phyloP scores from a whole-genome alignment of 2,329 filamentous ascomycete species.

The Magnaporthales sp. region DNA sequence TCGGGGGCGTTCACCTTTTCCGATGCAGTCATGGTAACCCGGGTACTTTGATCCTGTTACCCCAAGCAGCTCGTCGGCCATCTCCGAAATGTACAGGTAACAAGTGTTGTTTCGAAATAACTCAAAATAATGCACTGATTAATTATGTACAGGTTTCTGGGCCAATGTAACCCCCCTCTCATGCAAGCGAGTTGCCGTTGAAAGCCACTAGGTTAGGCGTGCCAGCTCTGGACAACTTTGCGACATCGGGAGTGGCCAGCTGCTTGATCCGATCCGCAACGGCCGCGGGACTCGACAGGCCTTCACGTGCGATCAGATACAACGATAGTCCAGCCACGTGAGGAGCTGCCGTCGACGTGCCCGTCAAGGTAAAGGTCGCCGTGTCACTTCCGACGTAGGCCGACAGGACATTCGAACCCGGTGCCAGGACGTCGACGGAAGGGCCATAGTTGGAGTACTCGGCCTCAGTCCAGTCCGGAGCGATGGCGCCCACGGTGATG shows the following conservation, averaged over 20 bases:
- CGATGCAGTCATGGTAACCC: not conserved
- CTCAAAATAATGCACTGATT: not conserved
- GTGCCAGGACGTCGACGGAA: slow-evolving; percentile 34
- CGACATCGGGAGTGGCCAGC: not conserved
- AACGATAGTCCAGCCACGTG: slow-evolving; percentile 32
- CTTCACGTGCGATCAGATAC: slow-evolving; percentile 38
- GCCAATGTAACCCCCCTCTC: not conserved
- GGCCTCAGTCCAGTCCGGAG: slow-evolving; percentile 21
- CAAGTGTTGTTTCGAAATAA: not conserved
- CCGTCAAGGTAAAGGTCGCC: slow-evolving; percentile 26
- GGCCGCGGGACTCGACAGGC: slow-evolving; percentile 11
- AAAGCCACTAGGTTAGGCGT: not conserved
- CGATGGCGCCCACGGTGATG: slow-evolving; percentile 32
- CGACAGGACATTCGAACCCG: slow-evolving; percentile 31
- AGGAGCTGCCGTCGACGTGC: slow-evolving; percentile 35
- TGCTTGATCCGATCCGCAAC: slow-evolving; percentile 5
- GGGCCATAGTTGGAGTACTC: slow-evolving; percentile 37
- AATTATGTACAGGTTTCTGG: not conserved
- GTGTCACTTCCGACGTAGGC: slow-evolving; percentile 30
- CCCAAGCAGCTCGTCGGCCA: not conserved
- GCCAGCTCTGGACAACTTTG: not conserved
- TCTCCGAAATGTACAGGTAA: not conserved
- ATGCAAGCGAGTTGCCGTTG: not conserved
- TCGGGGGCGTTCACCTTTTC: not conserved
- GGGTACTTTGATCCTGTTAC: not conserved